Conservation (phyloP, 768 basidiomycete species). For the Rhizopogon vulgaris region DNA sequence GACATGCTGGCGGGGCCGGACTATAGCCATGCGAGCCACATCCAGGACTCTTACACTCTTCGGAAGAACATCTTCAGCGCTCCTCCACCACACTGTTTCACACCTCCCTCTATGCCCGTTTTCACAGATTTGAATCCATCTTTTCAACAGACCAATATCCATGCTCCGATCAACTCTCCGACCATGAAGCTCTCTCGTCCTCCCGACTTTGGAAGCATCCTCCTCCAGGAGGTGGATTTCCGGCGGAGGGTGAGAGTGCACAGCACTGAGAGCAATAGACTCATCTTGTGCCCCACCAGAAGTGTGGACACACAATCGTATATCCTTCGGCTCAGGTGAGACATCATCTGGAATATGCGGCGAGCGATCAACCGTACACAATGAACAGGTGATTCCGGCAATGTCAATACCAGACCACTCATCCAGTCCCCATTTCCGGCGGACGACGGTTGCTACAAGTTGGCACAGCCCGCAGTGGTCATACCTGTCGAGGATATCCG, state of each 20-base stretch:
- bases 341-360: too few relatives aligned
- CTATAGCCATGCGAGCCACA: background rate
- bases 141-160: conserved; percentile 1
- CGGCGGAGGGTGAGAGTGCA: background rate
- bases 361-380: background rate
- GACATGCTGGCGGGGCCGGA: background rate
- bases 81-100: conserved; percentile 1
- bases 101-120: background rate
- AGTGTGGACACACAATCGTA: background rate
- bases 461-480: background rate
- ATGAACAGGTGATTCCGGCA: background rate
- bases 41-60: background rate
- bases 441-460: background rate
- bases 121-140: background rate
- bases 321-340: too few relatives aligned
- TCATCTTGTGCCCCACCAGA: background rate
- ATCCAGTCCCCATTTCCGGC: background rate
- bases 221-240: conserved; percentile 1
- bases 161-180: background rate
- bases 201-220: background rate
- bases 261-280: background rate
- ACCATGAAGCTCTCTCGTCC: background rate
- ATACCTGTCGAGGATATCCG: background rate
- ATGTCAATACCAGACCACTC: background rate
- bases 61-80: background rate